Conservation (phyloP, 345 rosid species). For the Gossypium herbaceum region DNA sequence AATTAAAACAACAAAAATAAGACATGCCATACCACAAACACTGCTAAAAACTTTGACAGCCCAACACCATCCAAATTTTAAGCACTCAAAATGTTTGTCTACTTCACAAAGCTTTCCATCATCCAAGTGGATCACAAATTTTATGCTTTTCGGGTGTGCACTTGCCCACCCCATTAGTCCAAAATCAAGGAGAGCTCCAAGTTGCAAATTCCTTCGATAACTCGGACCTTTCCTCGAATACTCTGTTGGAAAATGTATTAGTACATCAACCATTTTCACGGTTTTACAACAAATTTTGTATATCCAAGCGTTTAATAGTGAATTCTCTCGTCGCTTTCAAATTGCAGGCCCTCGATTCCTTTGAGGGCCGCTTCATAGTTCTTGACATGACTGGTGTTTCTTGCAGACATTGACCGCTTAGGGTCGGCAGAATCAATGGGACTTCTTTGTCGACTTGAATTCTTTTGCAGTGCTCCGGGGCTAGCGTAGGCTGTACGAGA, state of each 20-base stretch:
- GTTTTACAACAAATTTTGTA: not conserved
- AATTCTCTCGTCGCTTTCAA: slow-evolving; percentile 20
- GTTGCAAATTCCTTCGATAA: no score
- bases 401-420: slow-evolving; percentile 52
- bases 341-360: slow-evolving; percentile 21
- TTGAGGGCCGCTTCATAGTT: slow-evolving; percentile 21
- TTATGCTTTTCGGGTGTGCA: no score
- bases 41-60: no score
- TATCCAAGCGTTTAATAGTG: slow-evolving; percentile 5
- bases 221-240: no score
- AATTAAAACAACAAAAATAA: no score
- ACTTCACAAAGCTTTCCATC: no score
- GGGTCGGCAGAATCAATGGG: slow-evolving; percentile 58
- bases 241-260: not conserved
- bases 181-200: no score
- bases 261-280: slow-evolving; percentile 15
- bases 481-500: slow-evolving; percentile 49
- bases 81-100: no score
- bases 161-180: no score
- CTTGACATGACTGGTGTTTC: slow-evolving; percentile 23
- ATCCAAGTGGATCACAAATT: no score
- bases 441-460: slow-evolving; percentile 47
- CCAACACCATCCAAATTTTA: no score
- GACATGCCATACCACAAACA: no score
- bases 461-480: slow-evolving; percentile 44